phyloP scores from a whole-genome alignment of 169 alveolate species.

The Amoebophrya sp. region DNA sequence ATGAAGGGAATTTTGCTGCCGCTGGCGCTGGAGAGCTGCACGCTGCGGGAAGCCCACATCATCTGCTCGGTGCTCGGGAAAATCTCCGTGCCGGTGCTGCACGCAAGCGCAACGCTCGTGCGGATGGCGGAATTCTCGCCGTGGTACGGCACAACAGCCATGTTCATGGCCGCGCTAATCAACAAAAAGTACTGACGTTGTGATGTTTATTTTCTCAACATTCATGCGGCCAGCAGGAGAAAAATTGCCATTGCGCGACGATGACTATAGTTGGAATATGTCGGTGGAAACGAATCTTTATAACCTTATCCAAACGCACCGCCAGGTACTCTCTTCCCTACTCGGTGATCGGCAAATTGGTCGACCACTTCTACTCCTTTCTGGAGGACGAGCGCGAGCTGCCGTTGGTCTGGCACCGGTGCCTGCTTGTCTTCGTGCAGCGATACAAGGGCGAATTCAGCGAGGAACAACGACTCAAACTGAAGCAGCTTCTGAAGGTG shows the following conservation, averaged over 20 bases:
- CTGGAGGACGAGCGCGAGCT: neutral
- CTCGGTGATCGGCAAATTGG: neutral
- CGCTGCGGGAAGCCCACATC: constrained; percentile 74
- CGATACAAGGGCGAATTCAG: neutral
- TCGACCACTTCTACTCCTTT: neutral
- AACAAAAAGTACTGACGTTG: constrained; percentile 4
- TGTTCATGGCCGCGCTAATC: neutral
- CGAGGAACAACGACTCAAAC: neutral
- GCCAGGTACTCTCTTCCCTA: neutral
- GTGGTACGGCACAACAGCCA: constrained; percentile 2
- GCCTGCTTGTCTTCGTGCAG: neutral
- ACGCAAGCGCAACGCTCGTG: constrained; percentile 68
- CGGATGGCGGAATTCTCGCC: neutral
- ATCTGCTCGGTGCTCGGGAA: constrained; percentile 48
- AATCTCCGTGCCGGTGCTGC: constrained; percentile 63
- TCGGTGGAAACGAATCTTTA: too few relatives aligned
- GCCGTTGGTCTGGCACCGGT: neutral
- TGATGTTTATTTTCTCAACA: too few relatives aligned
- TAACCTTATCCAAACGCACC: too few relatives aligned
- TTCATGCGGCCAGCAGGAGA: too few relatives aligned
- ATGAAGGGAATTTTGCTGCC: constrained; percentile 75
- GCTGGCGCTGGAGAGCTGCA: constrained; percentile 49
- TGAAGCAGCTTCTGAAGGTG: neutral
- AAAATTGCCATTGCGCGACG: too few relatives aligned
- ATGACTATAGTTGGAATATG: too few relatives aligned